These are phyloP conservation scores for Naematelia encephala DNA, from an alignment of 768 basidiomycete species.

Conservation along the genomic window DNA sequence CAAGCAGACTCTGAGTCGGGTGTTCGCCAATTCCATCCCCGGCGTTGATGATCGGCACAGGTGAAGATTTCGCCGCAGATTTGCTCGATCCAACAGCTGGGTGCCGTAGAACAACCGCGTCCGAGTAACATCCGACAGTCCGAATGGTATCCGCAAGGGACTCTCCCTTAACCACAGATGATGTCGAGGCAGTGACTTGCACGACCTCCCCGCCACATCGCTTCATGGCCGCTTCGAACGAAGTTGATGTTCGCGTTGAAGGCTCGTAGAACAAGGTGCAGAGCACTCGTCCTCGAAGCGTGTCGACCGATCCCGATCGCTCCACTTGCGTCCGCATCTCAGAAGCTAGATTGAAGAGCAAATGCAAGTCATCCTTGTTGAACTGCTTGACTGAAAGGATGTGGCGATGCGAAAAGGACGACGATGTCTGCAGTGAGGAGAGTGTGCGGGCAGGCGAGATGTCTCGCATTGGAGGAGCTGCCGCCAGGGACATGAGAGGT, in stretches of 20 bases:
- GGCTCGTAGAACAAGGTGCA: conserved; percentile 95
- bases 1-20: conserved; percentile 62
- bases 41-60: conserved; percentile 92
- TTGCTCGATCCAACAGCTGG: conserved; percentile 93
- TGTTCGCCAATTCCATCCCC: conserved; percentile 98
- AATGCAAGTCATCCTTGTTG: conserved; percentile 79
- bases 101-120: conserved; percentile 90
- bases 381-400: conserved; percentile 95
- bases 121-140: conserved; percentile 90
- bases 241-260: conserved; percentile 89
- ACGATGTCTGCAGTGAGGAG: conserved; percentile 62
- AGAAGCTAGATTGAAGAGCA: conserved; percentile 87
- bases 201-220: conserved; percentile 94
- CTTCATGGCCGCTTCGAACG: conserved; percentile 99
- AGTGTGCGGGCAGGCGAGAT: conserved; percentile 50
- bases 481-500: conserved; percentile 40
- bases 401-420: conserved; percentile 87
- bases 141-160: conserved; percentile 87
- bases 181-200: conserved; percentile 71
- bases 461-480: conserved; percentile 48
- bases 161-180: conserved; percentile 92
- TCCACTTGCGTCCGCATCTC: conserved; percentile 98
- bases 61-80: conserved; percentile 89
- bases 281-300: conserved; percentile 84
- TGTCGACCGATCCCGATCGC: conserved; percentile 78